These are phyloP conservation scores for Penicillium herquei DNA, from an alignment of 495 filamentous ascomycete species.

Conservation along the genomic window DNA sequence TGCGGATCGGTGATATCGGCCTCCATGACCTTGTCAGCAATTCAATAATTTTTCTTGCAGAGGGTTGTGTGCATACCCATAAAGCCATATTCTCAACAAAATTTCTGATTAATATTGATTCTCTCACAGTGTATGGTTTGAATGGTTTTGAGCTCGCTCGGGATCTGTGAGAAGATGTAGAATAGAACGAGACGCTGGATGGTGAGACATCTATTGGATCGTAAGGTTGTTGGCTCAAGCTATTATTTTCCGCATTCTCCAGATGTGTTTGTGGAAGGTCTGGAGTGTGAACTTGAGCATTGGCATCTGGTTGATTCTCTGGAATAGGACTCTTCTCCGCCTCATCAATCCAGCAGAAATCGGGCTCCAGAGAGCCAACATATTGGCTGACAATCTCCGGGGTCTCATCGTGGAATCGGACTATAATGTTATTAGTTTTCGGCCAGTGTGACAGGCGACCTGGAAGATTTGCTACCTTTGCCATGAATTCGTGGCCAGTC, in stretches of 20 bases:
- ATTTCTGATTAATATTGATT: slow-evolving; percentile 27
- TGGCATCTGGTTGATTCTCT: neutral
- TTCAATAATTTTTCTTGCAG: too few species aligned
- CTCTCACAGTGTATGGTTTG: slow-evolving; percentile 18
- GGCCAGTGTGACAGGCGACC: too few species aligned
- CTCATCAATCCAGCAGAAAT: neutral
- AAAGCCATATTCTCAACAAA: slow-evolving; percentile 34
- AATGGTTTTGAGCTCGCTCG: slow-evolving; percentile 1
- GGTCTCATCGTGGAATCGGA: slow-evolving; percentile 28
- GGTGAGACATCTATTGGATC: slow-evolving; percentile 6
- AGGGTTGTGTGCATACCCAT: slow-evolving; percentile 19
- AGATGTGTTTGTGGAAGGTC: too few species aligned
- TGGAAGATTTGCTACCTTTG: slow-evolving; percentile 8
- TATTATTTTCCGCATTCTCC: neutral
- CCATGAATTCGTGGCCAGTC: slow-evolving; percentile 21
- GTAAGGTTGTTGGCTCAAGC: neutral
- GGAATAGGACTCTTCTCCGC: neutral
- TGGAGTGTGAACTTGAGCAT: too few species aligned
- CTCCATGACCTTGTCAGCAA: slow-evolving; percentile 3
- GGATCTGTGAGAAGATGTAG: neutral
- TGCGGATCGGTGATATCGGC: slow-evolving; percentile 32
- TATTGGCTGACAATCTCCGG: slow-evolving; percentile 17
- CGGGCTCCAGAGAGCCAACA: neutral
- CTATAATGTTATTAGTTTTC: slow-evolving; percentile 8
- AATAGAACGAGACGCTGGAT: slow-evolving; percentile 2